These are phyloP conservation scores for Ogataea degrootiae DNA, from an alignment of 805 yeast species.

Conservation along the genomic window DNA sequence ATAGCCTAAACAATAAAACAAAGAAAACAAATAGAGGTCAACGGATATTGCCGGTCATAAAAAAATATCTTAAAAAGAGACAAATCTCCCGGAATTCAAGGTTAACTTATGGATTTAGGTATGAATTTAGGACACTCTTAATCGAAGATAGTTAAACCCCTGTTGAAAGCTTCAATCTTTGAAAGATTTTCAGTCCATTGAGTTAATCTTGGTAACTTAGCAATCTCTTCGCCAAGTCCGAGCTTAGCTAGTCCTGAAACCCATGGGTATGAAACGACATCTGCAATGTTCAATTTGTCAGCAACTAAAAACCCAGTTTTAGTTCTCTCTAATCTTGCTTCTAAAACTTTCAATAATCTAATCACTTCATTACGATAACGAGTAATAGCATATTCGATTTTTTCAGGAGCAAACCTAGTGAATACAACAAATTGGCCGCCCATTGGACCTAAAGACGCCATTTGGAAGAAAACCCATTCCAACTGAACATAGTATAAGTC, in stretches of 20 bases:
- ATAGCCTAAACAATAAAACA: not conserved
- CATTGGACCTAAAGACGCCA: conserved; percentile 58
- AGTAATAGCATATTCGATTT: conserved; percentile 48
- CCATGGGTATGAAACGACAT: conserved; percentile 49
- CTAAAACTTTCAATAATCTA: conserved; percentile 51
- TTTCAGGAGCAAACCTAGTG: conserved; percentile 39
- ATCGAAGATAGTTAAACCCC: conserved; percentile 19
- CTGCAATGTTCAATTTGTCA: conserved; percentile 55
- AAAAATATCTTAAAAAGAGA: conserved; percentile 28
- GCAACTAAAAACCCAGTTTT: conserved; percentile 55
- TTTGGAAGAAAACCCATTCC: conserved; percentile 53
- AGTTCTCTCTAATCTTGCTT: conserved; percentile 43
- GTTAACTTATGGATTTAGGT: not conserved
- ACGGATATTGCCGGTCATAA: not conserved
- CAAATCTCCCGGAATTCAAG: conserved; percentile 15
- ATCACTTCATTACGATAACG: conserved; percentile 48
- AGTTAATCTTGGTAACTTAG: conserved; percentile 35
- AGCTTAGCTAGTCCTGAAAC: conserved; percentile 13
- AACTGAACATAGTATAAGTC: conserved; percentile 45
- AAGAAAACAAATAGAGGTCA: conserved; percentile 1
- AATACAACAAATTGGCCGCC: conserved; percentile 59
- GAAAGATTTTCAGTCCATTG: conserved; percentile 37
- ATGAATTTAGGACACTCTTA: not conserved
- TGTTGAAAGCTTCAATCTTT: conserved; percentile 30
- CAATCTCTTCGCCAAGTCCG: conserved; percentile 28